Conservation (phyloP, 1,139 yeast genomes). For the Komagataea norvegica region DNA sequence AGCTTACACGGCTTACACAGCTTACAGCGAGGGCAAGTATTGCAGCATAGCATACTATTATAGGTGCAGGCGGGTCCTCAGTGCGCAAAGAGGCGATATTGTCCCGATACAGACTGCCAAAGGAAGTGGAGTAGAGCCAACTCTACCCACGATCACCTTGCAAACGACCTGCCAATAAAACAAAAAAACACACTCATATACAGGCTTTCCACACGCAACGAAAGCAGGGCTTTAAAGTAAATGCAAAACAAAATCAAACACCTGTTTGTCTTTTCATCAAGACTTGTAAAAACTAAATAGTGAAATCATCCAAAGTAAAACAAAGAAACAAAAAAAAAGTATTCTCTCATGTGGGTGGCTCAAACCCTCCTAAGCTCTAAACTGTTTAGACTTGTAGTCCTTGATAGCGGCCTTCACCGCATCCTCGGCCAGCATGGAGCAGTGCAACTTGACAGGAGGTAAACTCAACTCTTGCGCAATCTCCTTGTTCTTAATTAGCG, state of each 20-base stretch:
- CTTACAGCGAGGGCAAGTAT: too few relatives aligned
- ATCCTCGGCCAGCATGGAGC: slow-evolving; percentile 98
- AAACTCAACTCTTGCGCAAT: slow-evolving; percentile 89
- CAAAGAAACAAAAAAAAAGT: slow-evolving; percentile 1
- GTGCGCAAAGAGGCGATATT: too few relatives aligned
- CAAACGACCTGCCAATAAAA: too few relatives aligned
- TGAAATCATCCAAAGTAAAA: neutral
- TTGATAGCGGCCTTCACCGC: slow-evolving; percentile 96
- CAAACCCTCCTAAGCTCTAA: slow-evolving; percentile 15
- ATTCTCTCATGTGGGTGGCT: neutral
- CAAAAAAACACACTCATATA: too few relatives aligned
- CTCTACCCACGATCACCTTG: too few relatives aligned
- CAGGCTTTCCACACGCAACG: too few relatives aligned
- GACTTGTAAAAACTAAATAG: neutral
- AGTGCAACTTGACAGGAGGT: slow-evolving; percentile 96
- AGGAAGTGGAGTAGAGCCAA: too few relatives aligned
- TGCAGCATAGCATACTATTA: too few relatives aligned
- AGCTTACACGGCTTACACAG: too few relatives aligned
- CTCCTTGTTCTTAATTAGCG: slow-evolving; percentile 81
- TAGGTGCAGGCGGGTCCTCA: too few relatives aligned
- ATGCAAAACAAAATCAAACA: neutral
- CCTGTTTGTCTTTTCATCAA: neutral
- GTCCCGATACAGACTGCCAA: too few relatives aligned
- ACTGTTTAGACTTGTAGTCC: slow-evolving; percentile 76
- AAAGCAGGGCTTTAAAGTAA: neutral